phyloP scores from a whole-genome alignment of 2,329 filamentous ascomycete species.

The Zopfia rhizophila region DNA sequence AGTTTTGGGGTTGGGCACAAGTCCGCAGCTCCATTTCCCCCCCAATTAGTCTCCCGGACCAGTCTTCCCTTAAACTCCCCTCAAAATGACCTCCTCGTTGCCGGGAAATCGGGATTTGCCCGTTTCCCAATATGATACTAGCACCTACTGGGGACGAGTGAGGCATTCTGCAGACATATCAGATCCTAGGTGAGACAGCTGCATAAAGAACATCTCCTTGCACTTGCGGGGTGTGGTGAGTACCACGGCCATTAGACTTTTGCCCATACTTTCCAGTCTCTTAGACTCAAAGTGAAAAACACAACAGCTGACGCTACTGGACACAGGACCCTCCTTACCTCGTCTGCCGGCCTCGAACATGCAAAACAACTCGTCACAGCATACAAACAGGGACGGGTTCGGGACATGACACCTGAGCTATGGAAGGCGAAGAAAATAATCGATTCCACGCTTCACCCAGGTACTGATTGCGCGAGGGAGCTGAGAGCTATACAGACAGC shows the following conservation, averaged over 20 bases:
- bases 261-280: background rate
- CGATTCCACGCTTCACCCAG: conserved; percentile 94
- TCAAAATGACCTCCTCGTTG: conserved; percentile 68
- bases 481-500: conserved; percentile 4
- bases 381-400: conserved; percentile 86
- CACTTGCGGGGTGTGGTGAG: conserved; percentile 47
- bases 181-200: conserved; percentile 85
- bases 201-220: conserved; percentile 26
- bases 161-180: conserved; percentile 88
- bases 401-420: conserved; percentile 86
- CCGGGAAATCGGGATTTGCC: conserved; percentile 82
- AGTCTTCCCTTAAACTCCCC: background rate
- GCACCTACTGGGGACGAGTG: conserved; percentile 94
- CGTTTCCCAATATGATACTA: conserved; percentile 89
- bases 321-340: conserved; percentile 84
- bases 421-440: conserved; percentile 98
- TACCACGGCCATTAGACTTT: conserved; percentile 43
- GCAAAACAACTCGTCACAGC: conserved; percentile 83
- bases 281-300: background rate
- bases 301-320: conserved; percentile 27
- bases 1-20: background rate
- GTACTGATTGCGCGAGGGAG: conserved; percentile 61
- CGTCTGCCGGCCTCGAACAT: conserved; percentile 79
- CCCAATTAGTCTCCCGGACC: background rate
- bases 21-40: conserved; percentile 1